phyloP scores from a whole-genome alignment of 371 early-diverging fungal species.

The Circinella umbellata region DNA sequence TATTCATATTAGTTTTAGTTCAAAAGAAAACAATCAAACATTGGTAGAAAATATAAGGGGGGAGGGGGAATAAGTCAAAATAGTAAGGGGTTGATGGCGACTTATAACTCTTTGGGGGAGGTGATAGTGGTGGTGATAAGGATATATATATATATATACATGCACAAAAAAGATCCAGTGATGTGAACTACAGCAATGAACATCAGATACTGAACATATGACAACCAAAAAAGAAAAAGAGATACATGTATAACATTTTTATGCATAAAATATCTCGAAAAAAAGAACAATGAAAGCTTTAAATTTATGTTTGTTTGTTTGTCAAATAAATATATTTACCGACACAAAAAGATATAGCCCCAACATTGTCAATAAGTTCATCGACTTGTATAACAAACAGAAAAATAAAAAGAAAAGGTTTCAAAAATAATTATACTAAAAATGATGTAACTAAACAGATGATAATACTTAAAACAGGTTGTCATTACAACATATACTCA shows the following conservation, averaged over 20 bases:
- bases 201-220: neutral
- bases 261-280: too few relatives aligned
- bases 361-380: too few relatives aligned
- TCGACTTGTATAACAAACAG: neutral
- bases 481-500: neutral
- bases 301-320: neutral
- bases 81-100: neutral
- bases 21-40: neutral
- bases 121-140: too few relatives aligned
- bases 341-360: neutral
- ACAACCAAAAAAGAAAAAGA: neutral
- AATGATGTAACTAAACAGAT: constrained; percentile 8
- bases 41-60: neutral
- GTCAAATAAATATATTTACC: neutral
- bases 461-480: constrained; percentile 10
- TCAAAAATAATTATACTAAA: neutral
- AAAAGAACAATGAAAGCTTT: neutral
- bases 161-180: neutral
- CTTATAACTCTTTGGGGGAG: too few relatives aligned
- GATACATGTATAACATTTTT: too few relatives aligned
- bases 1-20: too few relatives aligned
- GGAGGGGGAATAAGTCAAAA: neutral
- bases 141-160: too few relatives aligned
- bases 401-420: neutral
- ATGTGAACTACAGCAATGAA: neutral